phyloP scores from a whole-genome alignment of 371 early-diverging fungal genomes.

The Paramicrosporidium saccamoebae region DNA sequence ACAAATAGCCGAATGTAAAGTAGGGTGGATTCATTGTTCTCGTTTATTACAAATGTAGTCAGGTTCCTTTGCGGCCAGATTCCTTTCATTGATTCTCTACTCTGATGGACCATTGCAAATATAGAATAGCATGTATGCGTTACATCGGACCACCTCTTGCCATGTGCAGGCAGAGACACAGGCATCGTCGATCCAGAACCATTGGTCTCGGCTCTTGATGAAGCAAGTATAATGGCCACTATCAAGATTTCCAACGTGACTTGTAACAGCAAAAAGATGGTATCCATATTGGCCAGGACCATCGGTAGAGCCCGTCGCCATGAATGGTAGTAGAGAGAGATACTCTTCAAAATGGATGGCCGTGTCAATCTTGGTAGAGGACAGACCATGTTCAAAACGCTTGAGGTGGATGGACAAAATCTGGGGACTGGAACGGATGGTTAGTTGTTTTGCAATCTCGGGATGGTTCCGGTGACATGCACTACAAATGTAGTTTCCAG shows the following conservation, averaged over 20 bases:
- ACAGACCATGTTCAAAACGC: constrained; percentile 48
- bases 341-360: constrained; percentile 45
- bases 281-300: constrained; percentile 10
- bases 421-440: constrained; percentile 43
- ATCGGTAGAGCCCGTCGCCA: constrained; percentile 28
- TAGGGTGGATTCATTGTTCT: too few relatives aligned
- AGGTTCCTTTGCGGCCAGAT: too few relatives aligned
- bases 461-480: constrained; percentile 21
- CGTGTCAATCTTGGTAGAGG: constrained; percentile 45
- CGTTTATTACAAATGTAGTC: too few relatives aligned
- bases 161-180: too few relatives aligned
- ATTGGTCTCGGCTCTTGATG: constrained; percentile 43
- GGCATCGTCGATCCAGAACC: constrained; percentile 85
- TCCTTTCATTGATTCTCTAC: too few relatives aligned
- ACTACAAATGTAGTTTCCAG: constrained; percentile 30
- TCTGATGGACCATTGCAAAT: too few relatives aligned
- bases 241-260: constrained; percentile 57
- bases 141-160: too few relatives aligned
- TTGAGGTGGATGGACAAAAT: constrained; percentile 65
- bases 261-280: constrained; percentile 54
- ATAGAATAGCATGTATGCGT: too few relatives aligned
- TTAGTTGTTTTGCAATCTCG: constrained; percentile 50
- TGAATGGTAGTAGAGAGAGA: constrained; percentile 71
- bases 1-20: too few relatives aligned
- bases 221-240: constrained; percentile 79